These are phyloP conservation scores for Planoprotostelium fungivorum DNA, from an alignment of 78 protist genomes.

Conservation along the genomic window DNA sequence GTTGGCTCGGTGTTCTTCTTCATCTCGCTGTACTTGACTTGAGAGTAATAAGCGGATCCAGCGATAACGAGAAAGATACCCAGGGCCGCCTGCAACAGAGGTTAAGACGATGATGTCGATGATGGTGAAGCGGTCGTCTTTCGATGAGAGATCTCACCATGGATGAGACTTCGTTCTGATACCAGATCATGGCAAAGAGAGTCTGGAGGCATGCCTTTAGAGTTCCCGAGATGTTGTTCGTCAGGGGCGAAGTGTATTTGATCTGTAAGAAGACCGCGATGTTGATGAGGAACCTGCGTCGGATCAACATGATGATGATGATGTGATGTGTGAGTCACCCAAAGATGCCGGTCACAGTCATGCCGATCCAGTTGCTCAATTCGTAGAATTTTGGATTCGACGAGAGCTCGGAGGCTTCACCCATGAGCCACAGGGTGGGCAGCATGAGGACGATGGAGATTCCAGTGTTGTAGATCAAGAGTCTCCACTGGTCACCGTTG, in stretches of 20 bases:
- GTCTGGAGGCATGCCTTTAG: constrained; percentile 80
- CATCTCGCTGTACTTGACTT: constrained; percentile 57
- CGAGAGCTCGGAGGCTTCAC: constrained; percentile 39
- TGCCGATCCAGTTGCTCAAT: constrained; percentile 47
- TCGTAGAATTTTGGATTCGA: constrained; percentile 9
- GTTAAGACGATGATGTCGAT: not conserved
- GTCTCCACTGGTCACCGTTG: constrained; percentile 16
- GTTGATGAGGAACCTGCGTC: constrained; percentile 44
- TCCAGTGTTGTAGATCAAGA: constrained; percentile 74
- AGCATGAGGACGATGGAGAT: constrained; percentile 49
- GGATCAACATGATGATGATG: not conserved
- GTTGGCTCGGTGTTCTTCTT: constrained; percentile 1
- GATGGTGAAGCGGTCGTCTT: not conserved
- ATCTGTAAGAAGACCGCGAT: constrained; percentile 79
- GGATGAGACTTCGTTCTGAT: constrained; percentile 17
- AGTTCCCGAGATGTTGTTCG: constrained; percentile 80
- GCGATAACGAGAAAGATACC: constrained; percentile 67
- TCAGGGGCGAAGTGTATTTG: constrained; percentile 80
- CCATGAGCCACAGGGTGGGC: constrained; percentile 53
- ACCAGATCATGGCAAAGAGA: constrained; percentile 41
- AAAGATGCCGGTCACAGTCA: constrained; percentile 67
- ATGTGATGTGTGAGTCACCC: not conserved
- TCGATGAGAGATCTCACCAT: not conserved
- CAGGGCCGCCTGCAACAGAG: constrained; percentile 1
- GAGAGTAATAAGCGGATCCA: constrained; percentile 74